These are phyloP conservation scores for Hibiscus mutabilis DNA, from an alignment of 345 rosid species.

Conservation along the genomic window DNA sequence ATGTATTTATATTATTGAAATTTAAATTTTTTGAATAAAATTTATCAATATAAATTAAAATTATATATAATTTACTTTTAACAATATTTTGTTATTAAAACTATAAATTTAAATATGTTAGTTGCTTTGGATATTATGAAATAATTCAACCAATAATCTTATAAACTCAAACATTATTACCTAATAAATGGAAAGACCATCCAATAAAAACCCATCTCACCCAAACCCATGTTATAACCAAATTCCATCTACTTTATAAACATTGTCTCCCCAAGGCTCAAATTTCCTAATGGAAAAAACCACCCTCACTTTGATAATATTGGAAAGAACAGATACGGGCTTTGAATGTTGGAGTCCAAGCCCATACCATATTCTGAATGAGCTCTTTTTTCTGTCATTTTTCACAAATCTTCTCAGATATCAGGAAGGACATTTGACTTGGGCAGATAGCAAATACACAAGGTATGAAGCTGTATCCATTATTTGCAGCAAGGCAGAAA, in stretches of 20 bases:
- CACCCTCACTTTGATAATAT: background rate
- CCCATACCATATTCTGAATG: background rate
- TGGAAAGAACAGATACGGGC: background rate
- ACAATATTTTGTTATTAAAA: background rate
- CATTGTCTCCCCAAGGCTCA: background rate
- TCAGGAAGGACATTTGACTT: background rate
- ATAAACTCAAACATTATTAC: background rate
- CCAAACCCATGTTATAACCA: background rate
- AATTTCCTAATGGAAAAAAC: background rate
- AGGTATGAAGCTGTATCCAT: background rate
- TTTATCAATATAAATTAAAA: background rate
- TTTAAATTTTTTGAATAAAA: background rate
- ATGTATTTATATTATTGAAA: background rate
- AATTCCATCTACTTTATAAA: background rate
- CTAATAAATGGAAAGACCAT: background rate
- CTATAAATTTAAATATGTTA: background rate
- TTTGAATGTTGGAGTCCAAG: background rate
- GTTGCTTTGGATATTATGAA: background rate
- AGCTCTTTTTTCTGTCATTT: no score
- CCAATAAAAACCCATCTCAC: background rate
- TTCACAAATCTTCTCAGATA: background rate
- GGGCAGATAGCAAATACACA: background rate
- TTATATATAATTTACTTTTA: background rate
- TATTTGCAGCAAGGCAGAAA: background rate
- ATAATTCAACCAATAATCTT: background rate